phyloP scores from a whole-genome alignment of 192 early-diverging fungal species.

The Pecoramyces ruminantium region DNA sequence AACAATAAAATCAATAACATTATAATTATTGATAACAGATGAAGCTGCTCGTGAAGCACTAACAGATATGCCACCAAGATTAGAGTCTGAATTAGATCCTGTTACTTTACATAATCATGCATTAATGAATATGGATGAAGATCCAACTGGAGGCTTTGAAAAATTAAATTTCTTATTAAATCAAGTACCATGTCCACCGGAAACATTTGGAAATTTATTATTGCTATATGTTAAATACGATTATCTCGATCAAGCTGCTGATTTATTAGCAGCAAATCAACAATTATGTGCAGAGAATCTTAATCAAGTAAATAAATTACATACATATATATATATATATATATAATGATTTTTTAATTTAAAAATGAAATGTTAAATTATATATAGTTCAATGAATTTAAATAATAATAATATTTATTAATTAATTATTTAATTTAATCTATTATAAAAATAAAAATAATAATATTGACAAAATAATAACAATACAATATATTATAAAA shows the following conservation, averaged over 20 bases:
- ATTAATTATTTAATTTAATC: no score
- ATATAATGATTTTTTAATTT: no score
- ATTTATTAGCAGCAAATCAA: constrained; percentile 35
- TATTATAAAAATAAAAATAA: no score
- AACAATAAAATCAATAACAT: no score
- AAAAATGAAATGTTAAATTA: no score
- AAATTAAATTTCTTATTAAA: constrained; percentile 41
- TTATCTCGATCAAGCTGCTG: constrained; percentile 34
- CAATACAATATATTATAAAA: no score
- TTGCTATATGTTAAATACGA: constrained; percentile 42
- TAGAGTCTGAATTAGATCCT: constrained; percentile 41
- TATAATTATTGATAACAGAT: constrained; percentile 7
- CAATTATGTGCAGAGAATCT: constrained; percentile 7
- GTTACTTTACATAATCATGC: constrained; percentile 44
- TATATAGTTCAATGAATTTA: no score
- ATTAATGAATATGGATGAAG: constrained; percentile 42
- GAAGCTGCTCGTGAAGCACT: constrained; percentile 44
- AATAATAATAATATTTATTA: no score
- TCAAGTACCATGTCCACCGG: constrained; percentile 31
- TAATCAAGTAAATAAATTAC: constrained; percentile 11
- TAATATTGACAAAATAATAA: no score
- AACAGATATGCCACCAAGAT: constrained; percentile 45
- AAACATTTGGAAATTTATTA: constrained; percentile 41
- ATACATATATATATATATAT: no score
- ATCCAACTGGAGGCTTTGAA: constrained; percentile 37